These are phyloP conservation scores for Cornus kousa DNA, from an alignment of 148 eudicot species.

Conservation along the genomic window DNA sequence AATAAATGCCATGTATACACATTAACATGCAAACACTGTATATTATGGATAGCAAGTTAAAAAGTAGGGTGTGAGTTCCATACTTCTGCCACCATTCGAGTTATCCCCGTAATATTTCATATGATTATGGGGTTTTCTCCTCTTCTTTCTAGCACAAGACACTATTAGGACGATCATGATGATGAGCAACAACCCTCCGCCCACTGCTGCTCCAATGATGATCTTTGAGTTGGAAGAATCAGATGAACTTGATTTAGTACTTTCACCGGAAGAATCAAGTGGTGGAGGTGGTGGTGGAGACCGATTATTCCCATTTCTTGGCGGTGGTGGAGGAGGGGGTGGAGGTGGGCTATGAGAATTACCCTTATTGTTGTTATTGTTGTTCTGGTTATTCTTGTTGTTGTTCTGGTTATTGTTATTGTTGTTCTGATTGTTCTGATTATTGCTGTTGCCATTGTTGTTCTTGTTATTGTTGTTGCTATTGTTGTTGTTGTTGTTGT, in stretches of 20 bases:
- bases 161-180: conserved; percentile 6
- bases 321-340: conserved; percentile 15
- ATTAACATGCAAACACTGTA: too few relatives aligned
- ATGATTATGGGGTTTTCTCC: conserved; percentile 15
- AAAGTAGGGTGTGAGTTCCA: background rate
- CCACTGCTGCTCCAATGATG: conserved; percentile 2
- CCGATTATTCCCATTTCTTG: background rate
- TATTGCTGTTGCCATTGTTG: too few relatives aligned
- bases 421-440: too few relatives aligned
- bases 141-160: conserved; percentile 10
- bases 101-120: conserved; percentile 17
- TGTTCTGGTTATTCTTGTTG: background rate
- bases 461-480: background rate
- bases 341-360: background rate
- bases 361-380: background rate
- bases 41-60: background rate
- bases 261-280: background rate
- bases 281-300: background rate
- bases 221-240: background rate
- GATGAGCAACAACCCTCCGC: conserved; percentile 6
- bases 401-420: too few relatives aligned
- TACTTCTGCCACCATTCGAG: conserved; percentile 8
- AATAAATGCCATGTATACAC: too few relatives aligned
- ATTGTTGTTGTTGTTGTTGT: too few relatives aligned
- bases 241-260: background rate